Evolutionary conservation across 129 eudicot species (phyloP).

Genomic region (Dittrichia graveolens): DNA sequence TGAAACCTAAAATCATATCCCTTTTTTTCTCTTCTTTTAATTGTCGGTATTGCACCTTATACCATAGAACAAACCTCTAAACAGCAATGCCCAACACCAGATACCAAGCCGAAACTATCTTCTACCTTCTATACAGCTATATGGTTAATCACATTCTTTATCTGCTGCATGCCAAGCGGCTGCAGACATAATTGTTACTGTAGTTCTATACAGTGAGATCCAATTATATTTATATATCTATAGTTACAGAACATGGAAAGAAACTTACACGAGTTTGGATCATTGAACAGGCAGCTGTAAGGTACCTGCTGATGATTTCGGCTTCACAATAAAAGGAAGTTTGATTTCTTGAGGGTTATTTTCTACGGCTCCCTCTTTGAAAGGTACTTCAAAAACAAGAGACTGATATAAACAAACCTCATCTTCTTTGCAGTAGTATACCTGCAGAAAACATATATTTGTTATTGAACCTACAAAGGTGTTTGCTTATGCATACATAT

Average conservation of each 20-base stretch:
- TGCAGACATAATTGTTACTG: constrained; percentile 12
- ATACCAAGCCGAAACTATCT: background rate
- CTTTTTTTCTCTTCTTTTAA: too few species aligned
- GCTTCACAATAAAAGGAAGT: constrained; percentile 72
- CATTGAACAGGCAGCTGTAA: constrained; percentile 51
- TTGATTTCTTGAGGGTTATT: constrained; percentile 53
- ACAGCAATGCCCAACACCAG: background rate
- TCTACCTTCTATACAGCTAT: constrained; percentile 18
- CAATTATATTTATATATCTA: background rate
- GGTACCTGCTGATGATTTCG: constrained; percentile 50
- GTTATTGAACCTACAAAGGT: constrained; percentile 13
- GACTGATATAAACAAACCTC: constrained; percentile 90
- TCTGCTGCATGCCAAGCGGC: constrained; percentile 20
- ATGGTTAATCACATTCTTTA: constrained; percentile 6
- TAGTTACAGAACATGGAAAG: background rate
- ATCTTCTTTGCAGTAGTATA: constrained; percentile 94
- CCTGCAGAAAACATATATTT: constrained; percentile 43
- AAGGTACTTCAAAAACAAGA: constrained; percentile 75
- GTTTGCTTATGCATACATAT: background rate
- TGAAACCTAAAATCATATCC: too few species aligned
- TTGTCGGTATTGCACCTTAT: background rate
- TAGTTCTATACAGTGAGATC: constrained; percentile 33
- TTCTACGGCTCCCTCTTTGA: constrained; percentile 58
- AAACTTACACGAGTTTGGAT: constrained; percentile 22
- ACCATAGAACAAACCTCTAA: background rate